Conservation (phyloP, 768 basidiomycete species). For the Auricularia cornea region DNA sequence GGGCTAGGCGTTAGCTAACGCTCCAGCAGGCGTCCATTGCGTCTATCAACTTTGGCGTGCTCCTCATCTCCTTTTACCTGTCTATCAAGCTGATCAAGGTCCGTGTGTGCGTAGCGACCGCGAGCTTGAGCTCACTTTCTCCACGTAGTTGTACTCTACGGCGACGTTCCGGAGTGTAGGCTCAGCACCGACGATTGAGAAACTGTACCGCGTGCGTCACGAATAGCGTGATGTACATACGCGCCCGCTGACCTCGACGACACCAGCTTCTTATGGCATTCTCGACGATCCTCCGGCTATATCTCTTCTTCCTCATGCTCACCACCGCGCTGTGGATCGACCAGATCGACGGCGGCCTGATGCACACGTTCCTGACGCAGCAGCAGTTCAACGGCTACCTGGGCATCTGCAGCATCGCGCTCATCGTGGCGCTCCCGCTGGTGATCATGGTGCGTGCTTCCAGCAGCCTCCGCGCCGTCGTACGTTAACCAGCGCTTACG, state of each 20-base stretch:
- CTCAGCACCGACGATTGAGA: constrained; percentile 34
- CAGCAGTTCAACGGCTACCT: background rate
- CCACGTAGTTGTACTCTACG: constrained; percentile 6
- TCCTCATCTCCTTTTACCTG: constrained; percentile 27
- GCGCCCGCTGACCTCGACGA: background rate
- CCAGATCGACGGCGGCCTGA: constrained; percentile 16
- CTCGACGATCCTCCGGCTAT: constrained; percentile 39
- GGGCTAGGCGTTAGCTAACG: constrained; percentile 26
- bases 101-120: background rate
- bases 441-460: background rate
- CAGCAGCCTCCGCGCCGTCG: too few species aligned
- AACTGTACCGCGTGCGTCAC: constrained; percentile 37
- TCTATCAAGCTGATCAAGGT: background rate
- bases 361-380: background rate
- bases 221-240: background rate
- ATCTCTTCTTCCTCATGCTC: constrained; percentile 41
- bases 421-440: background rate
- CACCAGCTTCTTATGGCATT: constrained; percentile 40
- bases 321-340: constrained; percentile 42
- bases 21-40: constrained; percentile 39
- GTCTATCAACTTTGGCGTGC: constrained; percentile 35
- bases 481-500: background rate
- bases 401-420: background rate
- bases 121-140: constrained; percentile 34
- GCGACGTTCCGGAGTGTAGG: constrained; percentile 38